Evolutionary conservation across 2,329 filamentous ascomycete genomes (phyloP).

Genomic region (Pleomassaria siparia): DNA sequence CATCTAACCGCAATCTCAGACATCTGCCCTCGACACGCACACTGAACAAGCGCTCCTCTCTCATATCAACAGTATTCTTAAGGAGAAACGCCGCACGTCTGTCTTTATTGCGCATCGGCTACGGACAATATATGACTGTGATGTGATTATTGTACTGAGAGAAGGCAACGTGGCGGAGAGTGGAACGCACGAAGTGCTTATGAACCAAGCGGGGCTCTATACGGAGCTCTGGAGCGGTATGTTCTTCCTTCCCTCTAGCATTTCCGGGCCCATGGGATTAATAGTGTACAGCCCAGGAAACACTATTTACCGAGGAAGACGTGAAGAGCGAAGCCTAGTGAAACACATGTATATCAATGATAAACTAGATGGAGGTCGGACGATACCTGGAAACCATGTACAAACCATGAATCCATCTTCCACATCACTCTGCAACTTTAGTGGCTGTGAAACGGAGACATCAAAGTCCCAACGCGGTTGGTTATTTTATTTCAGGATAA

Average conservation of each 20-base stretch:
- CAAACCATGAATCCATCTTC: too few relatives aligned
- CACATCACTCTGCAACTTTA: too few relatives aligned
- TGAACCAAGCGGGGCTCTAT: slow-evolving; percentile 79
- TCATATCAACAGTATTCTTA: slow-evolving; percentile 90
- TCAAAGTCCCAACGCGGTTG: not conserved
- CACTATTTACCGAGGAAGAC: slow-evolving; percentile 24
- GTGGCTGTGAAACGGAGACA: too few relatives aligned
- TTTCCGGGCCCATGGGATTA: not conserved
- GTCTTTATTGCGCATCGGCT: slow-evolving; percentile 93
- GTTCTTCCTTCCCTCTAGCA: slow-evolving; percentile 33
- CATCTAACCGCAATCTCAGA: slow-evolving; percentile 46
- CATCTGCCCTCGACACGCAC: slow-evolving; percentile 87
- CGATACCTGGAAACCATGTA: too few relatives aligned
- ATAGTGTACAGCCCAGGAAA: slow-evolving; percentile 32
- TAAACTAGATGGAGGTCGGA: too few relatives aligned
- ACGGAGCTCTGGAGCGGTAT: slow-evolving; percentile 86
- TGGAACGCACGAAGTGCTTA: slow-evolving; percentile 82
- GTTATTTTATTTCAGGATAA: too few relatives aligned
- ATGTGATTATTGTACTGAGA: slow-evolving; percentile 88
- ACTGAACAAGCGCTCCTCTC: slow-evolving; percentile 87
- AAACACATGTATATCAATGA: not conserved
- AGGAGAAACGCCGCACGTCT: slow-evolving; percentile 84
- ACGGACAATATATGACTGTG: slow-evolving; percentile 87
- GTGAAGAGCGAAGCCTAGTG: not conserved
- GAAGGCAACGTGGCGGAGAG: slow-evolving; percentile 83